Percentiles rank a stretch among this genome's conserved stretches.
These are phyloP conservation scores for Murraya koenigii DNA, from an alignment of 345 rosid genomes.

Conservation along the genomic window DNA sequence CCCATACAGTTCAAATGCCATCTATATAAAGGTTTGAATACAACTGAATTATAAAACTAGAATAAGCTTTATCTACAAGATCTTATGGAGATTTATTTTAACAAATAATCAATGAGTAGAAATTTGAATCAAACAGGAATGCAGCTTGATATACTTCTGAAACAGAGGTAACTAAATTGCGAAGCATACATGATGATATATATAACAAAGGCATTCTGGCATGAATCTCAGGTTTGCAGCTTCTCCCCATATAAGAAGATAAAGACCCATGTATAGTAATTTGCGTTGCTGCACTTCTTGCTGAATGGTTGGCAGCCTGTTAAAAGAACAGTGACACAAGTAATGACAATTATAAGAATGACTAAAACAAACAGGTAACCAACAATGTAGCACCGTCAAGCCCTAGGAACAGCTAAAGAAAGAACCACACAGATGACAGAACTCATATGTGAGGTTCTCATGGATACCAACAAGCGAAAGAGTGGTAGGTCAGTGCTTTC, in stretches of 20 bases:
- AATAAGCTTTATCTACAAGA: neutral
- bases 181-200: slow-evolving; percentile 91
- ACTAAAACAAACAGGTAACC: neutral
- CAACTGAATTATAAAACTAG: neutral
- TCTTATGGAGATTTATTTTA: neutral
- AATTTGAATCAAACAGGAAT: neutral
- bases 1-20: slow-evolving; percentile 50
- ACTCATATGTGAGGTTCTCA: neutral
- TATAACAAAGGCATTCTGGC: slow-evolving; percentile 99
- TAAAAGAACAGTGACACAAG: neutral
- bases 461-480: neutral
- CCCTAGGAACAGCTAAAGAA: neutral
- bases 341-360: neutral
- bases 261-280: slow-evolving; percentile 89
- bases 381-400: neutral
- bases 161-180: slow-evolving; percentile 2
- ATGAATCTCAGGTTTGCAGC: slow-evolving; percentile 98
- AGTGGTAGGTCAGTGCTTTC: neutral
- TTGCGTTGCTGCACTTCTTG: slow-evolving; percentile 99
- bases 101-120: neutral
- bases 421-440: neutral
- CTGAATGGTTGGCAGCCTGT: slow-evolving; percentile 98
- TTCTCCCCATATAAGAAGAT: slow-evolving; percentile 99
- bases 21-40: slow-evolving; percentile 15
- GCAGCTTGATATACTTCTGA: neutral